These are phyloP conservation scores for Arachnomyces sp. DNA, from an alignment of 2,329 filamentous ascomycete genomes.

Conservation along the genomic window DNA sequence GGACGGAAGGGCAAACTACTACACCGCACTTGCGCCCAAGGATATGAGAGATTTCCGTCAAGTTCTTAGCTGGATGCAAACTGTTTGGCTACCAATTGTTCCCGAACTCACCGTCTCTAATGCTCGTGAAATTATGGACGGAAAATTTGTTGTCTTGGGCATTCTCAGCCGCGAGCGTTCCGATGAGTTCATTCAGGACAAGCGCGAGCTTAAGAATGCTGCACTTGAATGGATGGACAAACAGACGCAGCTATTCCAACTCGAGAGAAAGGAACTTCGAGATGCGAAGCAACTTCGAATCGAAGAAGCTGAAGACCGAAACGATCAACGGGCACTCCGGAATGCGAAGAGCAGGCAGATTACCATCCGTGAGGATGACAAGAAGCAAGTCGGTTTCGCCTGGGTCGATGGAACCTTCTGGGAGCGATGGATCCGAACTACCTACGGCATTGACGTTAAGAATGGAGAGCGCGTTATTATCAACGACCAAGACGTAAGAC, in stretches of 20 bases:
- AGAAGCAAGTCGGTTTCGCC: conserved; percentile 85
- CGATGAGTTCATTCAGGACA: conserved; percentile 68
- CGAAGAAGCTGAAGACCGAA: conserved; percentile 89
- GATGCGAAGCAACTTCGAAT: conserved; percentile 93
- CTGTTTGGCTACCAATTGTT: conserved; percentile 91
- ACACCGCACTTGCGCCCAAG: conserved; percentile 72
- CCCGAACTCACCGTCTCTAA: conserved; percentile 88
- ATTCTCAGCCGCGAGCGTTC: conserved; percentile 72
- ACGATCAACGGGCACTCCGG: conserved; percentile 77
- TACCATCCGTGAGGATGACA: conserved; percentile 77
- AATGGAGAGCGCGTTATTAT: conserved; percentile 90
- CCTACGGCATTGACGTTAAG: conserved; percentile 78
- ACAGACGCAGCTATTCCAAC: conserved; percentile 81
- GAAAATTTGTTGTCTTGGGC: conserved; percentile 87
- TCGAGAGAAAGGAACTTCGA: conserved; percentile 84
- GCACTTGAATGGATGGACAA: conserved; percentile 98
- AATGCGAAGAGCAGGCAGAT: conserved; percentile 86
- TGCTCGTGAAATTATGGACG: conserved; percentile 88
- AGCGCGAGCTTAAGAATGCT: conserved; percentile 88
- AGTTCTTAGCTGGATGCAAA: conserved; percentile 87
- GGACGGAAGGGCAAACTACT: conserved; percentile 84
- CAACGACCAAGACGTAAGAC: conserved; percentile 87
- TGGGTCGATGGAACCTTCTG: conserved; percentile 97
- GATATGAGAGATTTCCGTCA: conserved; percentile 84
- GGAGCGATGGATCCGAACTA: conserved; percentile 94